A percentile compares a stretch with the other conserved stretches of the same genome.
Conservation (phyloP, 768 basidiomycete genomes). For the Boletus barrowsii region DNA sequence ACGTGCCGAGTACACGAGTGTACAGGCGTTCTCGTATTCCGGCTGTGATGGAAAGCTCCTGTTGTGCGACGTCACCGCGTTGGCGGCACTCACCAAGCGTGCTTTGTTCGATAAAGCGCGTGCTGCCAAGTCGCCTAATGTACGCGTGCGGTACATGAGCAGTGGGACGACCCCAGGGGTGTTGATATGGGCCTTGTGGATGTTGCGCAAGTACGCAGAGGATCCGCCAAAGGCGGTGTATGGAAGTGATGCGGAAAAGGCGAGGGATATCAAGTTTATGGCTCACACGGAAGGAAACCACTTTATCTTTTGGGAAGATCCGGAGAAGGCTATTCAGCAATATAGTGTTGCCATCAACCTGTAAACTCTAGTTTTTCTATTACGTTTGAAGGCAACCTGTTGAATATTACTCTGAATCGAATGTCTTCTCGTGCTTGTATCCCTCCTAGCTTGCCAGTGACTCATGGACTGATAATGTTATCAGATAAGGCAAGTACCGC, state of each 20-base stretch:
- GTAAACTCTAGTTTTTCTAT: background rate
- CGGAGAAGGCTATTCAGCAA: slow-evolving; percentile 21
- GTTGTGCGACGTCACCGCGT: slow-evolving; percentile 7
- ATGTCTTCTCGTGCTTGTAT: too few relatives aligned
- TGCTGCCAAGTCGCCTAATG: slow-evolving; percentile 3
- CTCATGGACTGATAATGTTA: too few relatives aligned
- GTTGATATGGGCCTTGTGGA: slow-evolving; percentile 13
- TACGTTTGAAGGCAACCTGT: too few relatives aligned
- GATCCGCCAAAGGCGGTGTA: slow-evolving; percentile 5
- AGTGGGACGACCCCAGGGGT: slow-evolving; percentile 10
- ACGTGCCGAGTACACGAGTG: slow-evolving; percentile 10
- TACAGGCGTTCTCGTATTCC: background rate
- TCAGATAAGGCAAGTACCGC: too few relatives aligned
- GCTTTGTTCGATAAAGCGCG: slow-evolving; percentile 17
- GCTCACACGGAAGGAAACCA: slow-evolving; percentile 21
- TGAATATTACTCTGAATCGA: too few relatives aligned
- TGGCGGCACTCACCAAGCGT: slow-evolving; percentile 8
- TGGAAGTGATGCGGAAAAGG: slow-evolving; percentile 16
- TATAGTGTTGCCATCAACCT: slow-evolving; percentile 7
- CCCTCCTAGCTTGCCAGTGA: too few relatives aligned
- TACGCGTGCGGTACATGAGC: slow-evolving; percentile 21
- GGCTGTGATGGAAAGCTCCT: slow-evolving; percentile 17
- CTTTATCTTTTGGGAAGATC: slow-evolving; percentile 24
- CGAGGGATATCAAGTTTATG: slow-evolving; percentile 17
- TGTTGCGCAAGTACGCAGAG: slow-evolving; percentile 6